Conservation (phyloP, 805 yeast genomes). For the Wickerhamiella brachini region DNA sequence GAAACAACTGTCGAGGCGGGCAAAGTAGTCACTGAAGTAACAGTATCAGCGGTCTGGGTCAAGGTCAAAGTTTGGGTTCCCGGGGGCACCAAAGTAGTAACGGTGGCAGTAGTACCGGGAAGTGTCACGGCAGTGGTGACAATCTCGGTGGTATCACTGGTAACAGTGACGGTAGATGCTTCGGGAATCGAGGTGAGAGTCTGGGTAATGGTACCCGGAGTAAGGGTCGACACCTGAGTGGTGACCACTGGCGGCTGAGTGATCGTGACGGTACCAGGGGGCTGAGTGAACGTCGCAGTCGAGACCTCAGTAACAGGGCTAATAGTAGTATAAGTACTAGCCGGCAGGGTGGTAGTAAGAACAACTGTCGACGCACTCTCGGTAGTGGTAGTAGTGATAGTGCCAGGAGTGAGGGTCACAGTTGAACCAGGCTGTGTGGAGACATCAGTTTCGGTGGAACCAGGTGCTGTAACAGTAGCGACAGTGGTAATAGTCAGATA, state of each 20-base stretch:
- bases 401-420: slow-evolving; percentile 3
- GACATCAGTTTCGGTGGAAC: neutral
- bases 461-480: neutral
- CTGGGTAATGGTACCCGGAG: neutral
- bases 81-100: neutral
- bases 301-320: neutral
- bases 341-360: slow-evolving; percentile 1
- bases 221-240: neutral
- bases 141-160: neutral
- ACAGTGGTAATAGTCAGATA: neutral
- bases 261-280: slow-evolving; percentile 2
- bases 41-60: neutral
- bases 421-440: slow-evolving; percentile 2
- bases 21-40: neutral
- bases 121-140: neutral
- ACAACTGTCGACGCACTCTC: neutral
- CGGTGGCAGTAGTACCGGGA: neutral
- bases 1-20: neutral
- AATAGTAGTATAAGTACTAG: neutral
- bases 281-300: neutral
- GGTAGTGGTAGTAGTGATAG: slow-evolving; percentile 5
- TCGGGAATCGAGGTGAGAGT: neutral
- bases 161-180: neutral
- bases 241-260: slow-evolving; percentile 1
- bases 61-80: neutral